Base-by-base conservation (phyloP, 805 yeast species). In the Pichia phayaonensis region DNA sequence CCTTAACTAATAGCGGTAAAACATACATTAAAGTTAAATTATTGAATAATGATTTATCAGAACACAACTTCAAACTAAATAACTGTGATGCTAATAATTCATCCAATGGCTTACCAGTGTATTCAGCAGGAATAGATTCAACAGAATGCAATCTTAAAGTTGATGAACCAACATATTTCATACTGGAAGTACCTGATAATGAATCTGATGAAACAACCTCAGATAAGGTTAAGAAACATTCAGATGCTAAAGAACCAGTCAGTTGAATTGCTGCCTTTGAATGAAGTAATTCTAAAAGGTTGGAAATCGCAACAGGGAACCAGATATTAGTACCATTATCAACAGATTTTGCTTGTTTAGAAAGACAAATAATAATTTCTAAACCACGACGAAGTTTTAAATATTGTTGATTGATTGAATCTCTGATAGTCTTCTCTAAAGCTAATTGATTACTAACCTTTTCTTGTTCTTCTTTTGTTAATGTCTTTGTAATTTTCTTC, bases 381-480 rank as follows among this genome's bases (percentile, higher is more conserved):
- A 84, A 65, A 11, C 83, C 78, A 43, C 85, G 76, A 20, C 63
- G 61, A 13, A 80, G 63, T 18, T 65, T 62, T 21, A 60, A 58
- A 42, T 73, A 73, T 6, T 70, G 60, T 0, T 45, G 40, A 10
- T 68, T 65, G 5, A 89, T 74, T 2, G 70, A 62, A 0, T 50
- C 43, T 54, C 97, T 76, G 23, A 85, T 75, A 3, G 53, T 61
- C 0, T 77, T 62, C 63, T 94, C 98, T 54, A 77, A 75, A 0
- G 65, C 70, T 21, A 90, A 57, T 60, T 88, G 92, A 44, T 76
- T 79, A 43, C 76, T 76, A 1, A 86, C 82, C 47, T 77, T 62
- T 0, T 61, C 70, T 54, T 80, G 86, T 53, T 94, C 96, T 61
- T 90, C 97, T 56, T 81, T 84, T 3, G 95, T 75, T 40, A 83